A percentile compares a stretch with the other conserved stretches of the same genome.
Conservation (phyloP, 805 yeast species). For the Grigorovia humatica region DNA sequence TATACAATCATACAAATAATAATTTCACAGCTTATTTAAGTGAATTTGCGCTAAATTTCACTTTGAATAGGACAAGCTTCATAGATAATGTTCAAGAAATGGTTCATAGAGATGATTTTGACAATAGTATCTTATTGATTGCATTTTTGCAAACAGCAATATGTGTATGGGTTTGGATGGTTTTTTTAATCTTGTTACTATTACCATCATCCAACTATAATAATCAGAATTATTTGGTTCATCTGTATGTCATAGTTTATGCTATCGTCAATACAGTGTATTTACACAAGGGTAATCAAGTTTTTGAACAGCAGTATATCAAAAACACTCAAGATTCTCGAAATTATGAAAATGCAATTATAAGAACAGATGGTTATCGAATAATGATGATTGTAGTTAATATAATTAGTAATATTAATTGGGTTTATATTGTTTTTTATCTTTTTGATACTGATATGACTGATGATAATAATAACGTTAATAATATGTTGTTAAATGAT, state of each 20-base stretch:
- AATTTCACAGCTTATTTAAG: constrained; percentile 1
- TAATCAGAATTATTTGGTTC: constrained; percentile 48
- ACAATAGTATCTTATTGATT: constrained; percentile 33
- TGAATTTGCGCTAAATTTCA: not conserved
- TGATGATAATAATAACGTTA: not conserved
- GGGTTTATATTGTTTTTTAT: constrained; percentile 23
- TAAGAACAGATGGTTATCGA: constrained; percentile 10
- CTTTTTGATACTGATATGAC: constrained; percentile 14
- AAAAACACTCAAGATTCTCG: constrained; percentile 44
- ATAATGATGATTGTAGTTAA: constrained; percentile 10
- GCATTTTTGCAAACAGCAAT: constrained; percentile 45
- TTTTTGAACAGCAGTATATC: constrained; percentile 41
- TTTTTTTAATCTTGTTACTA: constrained; percentile 45
- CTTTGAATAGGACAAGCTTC: not conserved
- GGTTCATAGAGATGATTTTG: constrained; percentile 28
- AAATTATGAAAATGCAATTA: constrained; percentile 23
- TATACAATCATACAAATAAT: not conserved
- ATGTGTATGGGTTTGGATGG: constrained; percentile 62
- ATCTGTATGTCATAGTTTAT: constrained; percentile 45
- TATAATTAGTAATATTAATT: constrained; percentile 16
- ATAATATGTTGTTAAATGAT: not conserved
- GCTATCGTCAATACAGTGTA: constrained; percentile 46
- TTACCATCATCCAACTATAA: constrained; percentile 35
- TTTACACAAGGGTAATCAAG: constrained; percentile 31
- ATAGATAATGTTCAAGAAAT: constrained; percentile 2